Base-by-base conservation (phyloP, 345 rosid species). In the Hibiscus trionum region DNA sequence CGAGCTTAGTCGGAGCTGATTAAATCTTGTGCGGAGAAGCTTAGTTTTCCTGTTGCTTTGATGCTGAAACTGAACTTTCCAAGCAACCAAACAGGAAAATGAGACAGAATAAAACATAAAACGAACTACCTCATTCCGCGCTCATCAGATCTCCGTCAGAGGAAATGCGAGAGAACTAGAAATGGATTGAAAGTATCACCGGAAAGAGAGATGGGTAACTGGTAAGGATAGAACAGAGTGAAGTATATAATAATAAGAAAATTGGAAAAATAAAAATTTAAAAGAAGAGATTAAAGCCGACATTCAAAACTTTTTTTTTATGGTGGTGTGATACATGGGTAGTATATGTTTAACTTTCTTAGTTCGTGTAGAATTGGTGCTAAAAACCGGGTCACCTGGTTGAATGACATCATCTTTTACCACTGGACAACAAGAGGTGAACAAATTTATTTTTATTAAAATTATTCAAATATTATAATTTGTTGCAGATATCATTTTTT, bases 231-330 rank as follows among this genome's bases (percentile, higher is more conserved):
- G 26, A 19, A 19, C 19, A 55, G 26, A 19, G 4, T 17, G 8
- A 55, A 7, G 7, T 37, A 19, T 17, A 33, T 1, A 19, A 19
- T 17, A 1, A 17, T 21, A 21, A 21, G 0, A 5, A 52, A 5
- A 16, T 4, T 7, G 24, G n/a, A n/a, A 7, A 16, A 53, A 53
- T 53, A 53, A 53, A 31, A 31, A 2, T 55, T 55, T 2, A 55
- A 57, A 24, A 57, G 72, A 49, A 61, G 21, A 81, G 76, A 76
- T 72, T 74, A 71, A 88, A 81, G 72, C 81, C 61, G 72, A 79
- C 90, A 79, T 73, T 80, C 63, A 73, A 9, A 4, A 14, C 82
- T 66, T 55, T 55, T 55, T 9, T 42, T 70, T 82, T 35, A 21
- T 21, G 21, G 0, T 21, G 21, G 21, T 21, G 21, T 0, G 21